Evolutionary conservation across 345 rosid species (phyloP).

Genomic region (Eutrema yunnanense): DNA sequence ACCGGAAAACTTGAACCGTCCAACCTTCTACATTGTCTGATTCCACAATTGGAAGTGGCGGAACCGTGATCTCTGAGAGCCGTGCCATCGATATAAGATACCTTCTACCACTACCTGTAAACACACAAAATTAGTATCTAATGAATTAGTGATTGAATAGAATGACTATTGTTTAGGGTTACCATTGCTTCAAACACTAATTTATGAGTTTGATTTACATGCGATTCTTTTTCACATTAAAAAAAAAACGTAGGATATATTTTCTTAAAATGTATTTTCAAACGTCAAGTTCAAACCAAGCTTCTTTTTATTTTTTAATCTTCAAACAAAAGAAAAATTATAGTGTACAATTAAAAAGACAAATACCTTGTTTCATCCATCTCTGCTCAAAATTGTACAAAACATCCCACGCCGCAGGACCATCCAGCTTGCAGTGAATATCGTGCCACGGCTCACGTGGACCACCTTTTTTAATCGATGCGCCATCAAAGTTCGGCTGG

Average conservation of each 20-base stretch:
- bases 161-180: neutral
- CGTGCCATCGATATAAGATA: slow-evolving; percentile 29
- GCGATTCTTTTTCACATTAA: neutral
- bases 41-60: slow-evolving; percentile 21
- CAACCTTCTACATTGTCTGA: slow-evolving; percentile 35
- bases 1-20: slow-evolving; percentile 68
- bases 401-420: slow-evolving; percentile 89
- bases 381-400: slow-evolving; percentile 86
- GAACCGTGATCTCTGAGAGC: slow-evolving; percentile 23
- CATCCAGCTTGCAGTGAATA: slow-evolving; percentile 79
- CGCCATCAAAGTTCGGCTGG: slow-evolving; percentile 62
- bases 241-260: neutral
- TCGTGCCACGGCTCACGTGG: slow-evolving; percentile 99
- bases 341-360: too few species aligned
- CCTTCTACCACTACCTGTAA: slow-evolving; percentile 22
- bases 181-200: neutral
- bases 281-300: neutral
- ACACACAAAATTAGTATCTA: neutral
- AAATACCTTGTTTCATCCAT: slow-evolving; percentile 60
- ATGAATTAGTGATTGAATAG: neutral
- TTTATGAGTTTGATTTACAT: neutral
- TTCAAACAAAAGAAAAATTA: too few species aligned
- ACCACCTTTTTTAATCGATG: slow-evolving; percentile 71
- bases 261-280: neutral
- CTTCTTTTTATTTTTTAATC: neutral